Evolutionary conservation across 495 filamentous ascomycete genomes (phyloP), one percentile per base, ranked within the genome.

Genomic region (Parmelia sp.): DNA sequence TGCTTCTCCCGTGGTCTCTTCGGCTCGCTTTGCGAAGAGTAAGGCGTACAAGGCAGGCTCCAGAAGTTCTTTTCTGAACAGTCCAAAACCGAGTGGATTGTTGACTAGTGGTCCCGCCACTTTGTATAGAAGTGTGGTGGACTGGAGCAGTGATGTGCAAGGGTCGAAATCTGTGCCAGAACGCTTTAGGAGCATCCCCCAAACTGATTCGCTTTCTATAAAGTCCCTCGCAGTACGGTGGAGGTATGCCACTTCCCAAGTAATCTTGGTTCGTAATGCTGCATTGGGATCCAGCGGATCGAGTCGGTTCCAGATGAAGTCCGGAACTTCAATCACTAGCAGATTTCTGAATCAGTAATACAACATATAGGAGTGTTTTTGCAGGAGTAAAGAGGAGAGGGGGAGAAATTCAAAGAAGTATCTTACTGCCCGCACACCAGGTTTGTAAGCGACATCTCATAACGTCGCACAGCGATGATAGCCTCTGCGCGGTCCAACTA

Each of bases 241-340:
- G 47, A 51, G 47, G 25, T 51, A 51, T 51, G 47, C 47, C 14
- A 51, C 47, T 51, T 29, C 47, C 47, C 47, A 51, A 51, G 47
- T 51, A 51, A 51, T 51, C 47, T 51, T 51, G 47, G 47, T 51
- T 51, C 47, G 47, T 25, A 51, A 51, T 29, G 47, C 47, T 51
- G 47, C 47, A 29, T 51, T 51, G 14, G 47, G 25, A 29, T 29
- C 47, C 12, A 51, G 25, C 23, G 47, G 47, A 29, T 51, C 47
- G 25, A 51, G 23, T 17, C 47, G 47, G 25, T 51, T 51, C 47
- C 47, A 51, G 47, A 51, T 51, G 25, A 51, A 51, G 23, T 51
- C 47, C 47, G 47, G 47, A 19, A 51, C 47, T 51, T 51, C 25
- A 51, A 51, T 51, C 47, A 51, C 2, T n/a, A n/a, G n/a, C n/a